A percentile compares a stretch with the other conserved stretches of the same genome.
phyloP scores from a whole-genome alignment of 2,329 filamentous ascomycete genomes.

The Pseudocercospora pini-densiflorae region DNA sequence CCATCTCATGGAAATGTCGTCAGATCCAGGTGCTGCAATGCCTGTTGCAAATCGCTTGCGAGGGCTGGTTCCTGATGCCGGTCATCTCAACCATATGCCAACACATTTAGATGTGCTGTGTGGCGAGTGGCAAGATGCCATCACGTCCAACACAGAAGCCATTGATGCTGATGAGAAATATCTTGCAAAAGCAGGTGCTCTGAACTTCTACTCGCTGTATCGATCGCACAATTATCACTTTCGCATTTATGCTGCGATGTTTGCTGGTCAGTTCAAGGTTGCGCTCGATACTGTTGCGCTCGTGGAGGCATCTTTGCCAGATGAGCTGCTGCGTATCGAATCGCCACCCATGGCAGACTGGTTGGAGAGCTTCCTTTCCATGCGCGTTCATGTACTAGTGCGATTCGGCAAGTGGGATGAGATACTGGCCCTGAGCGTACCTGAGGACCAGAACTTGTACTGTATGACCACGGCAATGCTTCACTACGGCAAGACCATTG shows the following conservation, averaged over 20 bases:
- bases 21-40: slow-evolving; percentile 65
- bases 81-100: slow-evolving; percentile 77
- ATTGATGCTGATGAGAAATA: slow-evolving; percentile 71
- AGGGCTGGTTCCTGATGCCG: slow-evolving; percentile 68
- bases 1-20: slow-evolving; percentile 78
- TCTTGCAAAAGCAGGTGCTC: slow-evolving; percentile 60
- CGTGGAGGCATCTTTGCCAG: slow-evolving; percentile 67
- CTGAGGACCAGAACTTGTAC: slow-evolving; percentile 64
- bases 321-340: slow-evolving; percentile 65
- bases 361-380: slow-evolving; percentile 71
- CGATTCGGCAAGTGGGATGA: slow-evolving; percentile 75
- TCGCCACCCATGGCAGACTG: slow-evolving; percentile 79
- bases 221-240: slow-evolving; percentile 77
- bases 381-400: slow-evolving; percentile 71
- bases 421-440: slow-evolving; percentile 61
- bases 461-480: slow-evolving; percentile 70
- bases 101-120: slow-evolving; percentile 75
- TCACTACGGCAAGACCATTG: slow-evolving; percentile 71
- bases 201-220: slow-evolving; percentile 79
- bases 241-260: slow-evolving; percentile 77
- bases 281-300: slow-evolving; percentile 64
- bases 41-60: slow-evolving; percentile 66
- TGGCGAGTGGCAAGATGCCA: slow-evolving; percentile 70
- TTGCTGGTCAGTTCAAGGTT: slow-evolving; percentile 67
- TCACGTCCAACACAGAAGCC: slow-evolving; percentile 69